Conservation (phyloP, 768 basidiomycete species). For the Chalciporus piperatus region DNA sequence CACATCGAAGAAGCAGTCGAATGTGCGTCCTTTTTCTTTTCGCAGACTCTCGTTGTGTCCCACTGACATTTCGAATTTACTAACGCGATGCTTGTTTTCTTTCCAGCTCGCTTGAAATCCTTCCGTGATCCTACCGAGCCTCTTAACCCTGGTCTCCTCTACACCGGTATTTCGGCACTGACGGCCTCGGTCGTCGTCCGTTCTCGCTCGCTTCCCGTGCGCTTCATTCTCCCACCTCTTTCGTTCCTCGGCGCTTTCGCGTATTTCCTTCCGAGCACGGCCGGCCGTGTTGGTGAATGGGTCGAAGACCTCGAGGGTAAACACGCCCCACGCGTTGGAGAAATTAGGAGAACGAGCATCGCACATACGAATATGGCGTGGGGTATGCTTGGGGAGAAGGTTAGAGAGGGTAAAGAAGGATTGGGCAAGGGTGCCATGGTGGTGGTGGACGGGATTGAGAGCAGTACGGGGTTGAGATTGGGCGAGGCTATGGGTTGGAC, state of each 20-base stretch:
- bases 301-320: slow-evolving; percentile 65
- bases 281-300: slow-evolving; percentile 65
- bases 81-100: background rate
- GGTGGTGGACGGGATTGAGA: slow-evolving; percentile 57
- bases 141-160: slow-evolving; percentile 85
- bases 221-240: slow-evolving; percentile 72
- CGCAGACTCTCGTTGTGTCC: background rate
- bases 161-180: slow-evolving; percentile 85
- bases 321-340: slow-evolving; percentile 66
- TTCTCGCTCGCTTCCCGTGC: slow-evolving; percentile 65
- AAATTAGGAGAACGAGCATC: slow-evolving; percentile 63
- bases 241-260: slow-evolving; percentile 66
- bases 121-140: slow-evolving; percentile 78
- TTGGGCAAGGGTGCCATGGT: slow-evolving; percentile 43
- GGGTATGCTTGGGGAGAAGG: slow-evolving; percentile 53
- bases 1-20: slow-evolving; percentile 82
- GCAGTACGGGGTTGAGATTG: slow-evolving; percentile 71
- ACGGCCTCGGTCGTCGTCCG: slow-evolving; percentile 86
- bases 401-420: slow-evolving; percentile 43
- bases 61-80: background rate
- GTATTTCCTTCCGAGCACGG: slow-evolving; percentile 86
- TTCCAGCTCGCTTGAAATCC: slow-evolving; percentile 74
- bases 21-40: slow-evolving; percentile 48
- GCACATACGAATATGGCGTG: slow-evolving; percentile 60
- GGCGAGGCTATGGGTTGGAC: slow-evolving; percentile 54